These are phyloP conservation scores for Gigaspora rosea DNA, from an alignment of 192 early-diverging fungal genomes.

Conservation along the genomic window DNA sequence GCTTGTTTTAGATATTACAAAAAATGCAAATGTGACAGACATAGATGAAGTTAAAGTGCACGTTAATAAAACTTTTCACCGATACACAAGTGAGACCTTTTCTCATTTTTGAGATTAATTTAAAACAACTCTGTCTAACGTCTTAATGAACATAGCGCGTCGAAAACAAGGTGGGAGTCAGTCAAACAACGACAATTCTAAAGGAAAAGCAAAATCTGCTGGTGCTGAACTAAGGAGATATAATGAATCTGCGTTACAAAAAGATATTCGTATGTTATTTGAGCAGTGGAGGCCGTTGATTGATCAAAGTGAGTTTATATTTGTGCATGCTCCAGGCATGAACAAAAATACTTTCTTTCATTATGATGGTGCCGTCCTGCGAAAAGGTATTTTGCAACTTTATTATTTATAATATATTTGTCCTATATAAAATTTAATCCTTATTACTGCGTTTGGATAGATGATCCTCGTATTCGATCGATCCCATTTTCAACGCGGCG, in stretches of 20 bases:
- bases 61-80: slow-evolving; percentile 90
- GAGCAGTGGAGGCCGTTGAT: slow-evolving; percentile 71
- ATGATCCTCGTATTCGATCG: slow-evolving; percentile 37
- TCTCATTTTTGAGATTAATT: slow-evolving; percentile 3
- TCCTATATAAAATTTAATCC: slow-evolving; percentile 29
- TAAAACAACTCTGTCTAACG: slow-evolving; percentile 13
- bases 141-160: slow-evolving; percentile 53
- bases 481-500: slow-evolving; percentile 42
- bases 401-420: slow-evolving; percentile 36
- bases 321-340: slow-evolving; percentile 70
- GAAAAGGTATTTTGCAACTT: slow-evolving; percentile 24
- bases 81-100: slow-evolving; percentile 82
- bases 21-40: slow-evolving; percentile 35
- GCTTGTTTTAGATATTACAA: slow-evolving; percentile 73
- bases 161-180: slow-evolving; percentile 96
- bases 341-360: slow-evolving; percentile 57
- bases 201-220: slow-evolving; percentile 83
- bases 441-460: not conserved
- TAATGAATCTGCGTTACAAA: slow-evolving; percentile 81
- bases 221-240: slow-evolving; percentile 88
- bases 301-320: slow-evolving; percentile 62
- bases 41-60: slow-evolving; percentile 50
- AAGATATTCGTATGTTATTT: slow-evolving; percentile 79
- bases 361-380: slow-evolving; percentile 51
- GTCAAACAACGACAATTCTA: slow-evolving; percentile 74